Base-by-base conservation (phyloP, 768 basidiomycete species). In the Vararia minispora region DNA sequence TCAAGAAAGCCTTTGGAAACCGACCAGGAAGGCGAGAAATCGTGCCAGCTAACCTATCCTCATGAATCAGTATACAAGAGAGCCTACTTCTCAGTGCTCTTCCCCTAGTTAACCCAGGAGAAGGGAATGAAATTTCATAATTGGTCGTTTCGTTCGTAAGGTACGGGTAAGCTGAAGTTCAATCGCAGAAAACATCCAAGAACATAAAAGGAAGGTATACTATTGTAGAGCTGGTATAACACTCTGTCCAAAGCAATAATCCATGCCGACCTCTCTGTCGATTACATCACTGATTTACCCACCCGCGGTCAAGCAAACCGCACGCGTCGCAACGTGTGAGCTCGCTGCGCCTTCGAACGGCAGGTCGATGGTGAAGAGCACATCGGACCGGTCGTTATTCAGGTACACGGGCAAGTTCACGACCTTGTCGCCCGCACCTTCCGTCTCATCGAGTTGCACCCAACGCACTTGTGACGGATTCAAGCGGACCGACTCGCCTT, bases 391-490 rank as follows among this genome's bases (percentile, higher is more conserved):
- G 61, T 89, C 84, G 47, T 71, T 68, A 59, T 97, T 95, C 55
- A 97, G 72, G 58, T 95, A 98, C 30, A 95, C 86, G 0, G 92
- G 94, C 16, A 98, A 63, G 47, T 79, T 84, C 52, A 92, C 84
- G 39, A 74, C 49, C 36, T 60, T 62, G 24, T 54, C 53, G 25
- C 53, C 52, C 13, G 61, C 37, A 5, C 57, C 50, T 25, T 68
- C 69, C 27, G 68, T 62, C 25, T 65, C 62, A 10, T 57, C 53
- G 6, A 59, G 56, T 53, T 88, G 83, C 2, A 83, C 74, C 92
- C 92, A 97, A 35, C 80, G 73, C 30, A 97, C 65, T 55, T 90
- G 88, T 7, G 86, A 92, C 17, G 88, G 71, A 37, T 74, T 73
- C 33, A 94, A 64, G 28, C 81, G 66, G 28, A 85, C 75, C n/a